A percentile compares a stretch with the other conserved stretches of the same genome.
phyloP scores from a whole-genome alignment of 345 rosid species.

The Conringia planisiliqua region DNA sequence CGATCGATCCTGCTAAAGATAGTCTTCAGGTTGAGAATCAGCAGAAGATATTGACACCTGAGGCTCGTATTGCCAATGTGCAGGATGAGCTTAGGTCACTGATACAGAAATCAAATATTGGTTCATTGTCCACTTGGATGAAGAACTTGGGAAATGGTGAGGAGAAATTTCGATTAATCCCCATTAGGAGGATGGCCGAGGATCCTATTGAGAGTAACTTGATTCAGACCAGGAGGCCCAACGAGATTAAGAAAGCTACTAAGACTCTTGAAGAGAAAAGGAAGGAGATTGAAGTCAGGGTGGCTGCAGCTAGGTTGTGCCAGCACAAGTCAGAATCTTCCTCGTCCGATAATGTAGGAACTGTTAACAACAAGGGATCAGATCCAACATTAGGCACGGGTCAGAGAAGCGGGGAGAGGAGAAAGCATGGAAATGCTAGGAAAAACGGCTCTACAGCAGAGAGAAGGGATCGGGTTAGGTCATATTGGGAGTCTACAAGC shows the following conservation, averaged over 20 bases:
- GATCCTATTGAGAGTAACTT: constrained; percentile 88
- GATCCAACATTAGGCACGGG: constrained; percentile 46
- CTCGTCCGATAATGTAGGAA: constrained; percentile 36
- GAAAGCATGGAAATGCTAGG: constrained; percentile 57
- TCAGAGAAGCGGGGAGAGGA: constrained; percentile 64
- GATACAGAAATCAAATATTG: constrained; percentile 69
- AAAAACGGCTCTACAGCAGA: constrained; percentile 55
- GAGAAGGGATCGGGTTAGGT: constrained; percentile 58
- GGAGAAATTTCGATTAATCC: constrained; percentile 74
- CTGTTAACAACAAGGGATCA: constrained; percentile 44
- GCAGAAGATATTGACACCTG: constrained; percentile 64
- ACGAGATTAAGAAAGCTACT: constrained; percentile 90
- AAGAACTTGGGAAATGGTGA: constrained; percentile 78
- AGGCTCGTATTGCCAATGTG: constrained; percentile 73
- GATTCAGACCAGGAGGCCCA: constrained; percentile 71
- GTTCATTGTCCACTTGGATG: constrained; percentile 81
- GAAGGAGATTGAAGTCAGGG: constrained; percentile 95
- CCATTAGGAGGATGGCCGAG: constrained; percentile 63
- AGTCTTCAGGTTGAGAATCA: constrained; percentile 83
- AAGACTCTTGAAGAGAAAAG: constrained; percentile 87
- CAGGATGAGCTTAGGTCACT: constrained; percentile 70
- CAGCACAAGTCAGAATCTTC: constrained; percentile 75
- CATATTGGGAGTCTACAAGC: constrained; percentile 72
- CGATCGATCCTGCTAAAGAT: constrained; percentile 89
- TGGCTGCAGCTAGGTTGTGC: constrained; percentile 80